Conservation (phyloP, 805 yeast species). For the Candida ipomoeae region DNA sequence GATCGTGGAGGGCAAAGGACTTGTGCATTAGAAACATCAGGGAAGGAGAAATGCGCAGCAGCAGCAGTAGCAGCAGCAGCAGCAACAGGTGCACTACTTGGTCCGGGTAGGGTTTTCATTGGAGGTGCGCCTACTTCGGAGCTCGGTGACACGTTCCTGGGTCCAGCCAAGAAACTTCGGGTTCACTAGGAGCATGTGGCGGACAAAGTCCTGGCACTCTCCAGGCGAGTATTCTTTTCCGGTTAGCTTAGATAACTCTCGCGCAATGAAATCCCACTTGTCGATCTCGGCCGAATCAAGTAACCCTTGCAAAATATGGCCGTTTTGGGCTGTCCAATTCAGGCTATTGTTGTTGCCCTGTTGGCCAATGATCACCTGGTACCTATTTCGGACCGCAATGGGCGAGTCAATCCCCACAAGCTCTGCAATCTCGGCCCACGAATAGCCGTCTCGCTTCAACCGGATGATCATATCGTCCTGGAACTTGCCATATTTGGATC, state of each 20-base stretch:
- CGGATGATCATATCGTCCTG: constrained; percentile 64
- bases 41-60: too few relatives aligned
- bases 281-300: constrained; percentile 37
- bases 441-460: constrained; percentile 57
- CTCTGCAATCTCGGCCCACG: constrained; percentile 74
- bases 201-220: constrained; percentile 53
- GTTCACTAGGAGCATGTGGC: constrained; percentile 49
- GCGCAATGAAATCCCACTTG: constrained; percentile 44
- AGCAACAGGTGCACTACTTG: not conserved
- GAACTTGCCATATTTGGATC: constrained; percentile 63
- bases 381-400: constrained; percentile 71
- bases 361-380: constrained; percentile 78
- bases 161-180: constrained; percentile 57
- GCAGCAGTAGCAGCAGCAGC: too few relatives aligned
- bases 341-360: constrained; percentile 69
- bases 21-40: too few relatives aligned
- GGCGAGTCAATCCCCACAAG: constrained; percentile 59
- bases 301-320: constrained; percentile 48
- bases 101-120: not conserved
- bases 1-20: too few relatives aligned
- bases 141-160: constrained; percentile 34
- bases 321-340: constrained; percentile 47
- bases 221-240: constrained; percentile 48
- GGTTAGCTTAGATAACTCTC: constrained; percentile 53
- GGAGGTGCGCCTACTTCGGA: not conserved